Evolutionary conservation across 495 filamentous ascomycete genomes (phyloP).

Genomic region (Astrocystis sublimbata): DNA sequence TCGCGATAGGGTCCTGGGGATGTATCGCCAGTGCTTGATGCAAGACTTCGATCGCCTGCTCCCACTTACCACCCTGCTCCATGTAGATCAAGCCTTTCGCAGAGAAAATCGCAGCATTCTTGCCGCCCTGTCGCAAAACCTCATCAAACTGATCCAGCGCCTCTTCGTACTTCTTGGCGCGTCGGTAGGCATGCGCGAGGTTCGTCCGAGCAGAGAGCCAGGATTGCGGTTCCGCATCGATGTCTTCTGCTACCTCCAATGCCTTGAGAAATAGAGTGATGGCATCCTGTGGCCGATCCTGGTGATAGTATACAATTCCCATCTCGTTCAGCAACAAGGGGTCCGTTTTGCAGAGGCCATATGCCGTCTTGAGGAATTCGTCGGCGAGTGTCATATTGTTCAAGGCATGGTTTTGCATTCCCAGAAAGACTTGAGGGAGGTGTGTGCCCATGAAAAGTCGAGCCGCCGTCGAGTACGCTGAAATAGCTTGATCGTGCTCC

Average conservation of each 20-base stretch:
- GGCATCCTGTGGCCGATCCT: slow-evolving; percentile 73
- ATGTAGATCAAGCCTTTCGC: slow-evolving; percentile 75
- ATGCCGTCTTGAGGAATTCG: slow-evolving; percentile 89
- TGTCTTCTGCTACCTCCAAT: slow-evolving; percentile 72
- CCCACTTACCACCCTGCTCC: slow-evolving; percentile 60
- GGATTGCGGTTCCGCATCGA: slow-evolving; percentile 75
- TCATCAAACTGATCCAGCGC: slow-evolving; percentile 79
- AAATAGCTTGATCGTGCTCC: slow-evolving; percentile 97
- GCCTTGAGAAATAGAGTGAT: slow-evolving; percentile 72
- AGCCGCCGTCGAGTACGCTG: slow-evolving; percentile 94
- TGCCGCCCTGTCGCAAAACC: slow-evolving; percentile 74
- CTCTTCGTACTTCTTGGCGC: slow-evolving; percentile 65
- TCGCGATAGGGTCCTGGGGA: slow-evolving; percentile 71
- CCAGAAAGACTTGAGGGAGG: slow-evolving; percentile 91
- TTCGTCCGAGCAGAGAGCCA: slow-evolving; percentile 90
- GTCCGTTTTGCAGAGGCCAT: slow-evolving; percentile 72
- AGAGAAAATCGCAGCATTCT: slow-evolving; percentile 67
- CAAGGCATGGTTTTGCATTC: slow-evolving; percentile 96
- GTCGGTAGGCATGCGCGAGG: slow-evolving; percentile 81
- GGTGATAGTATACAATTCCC: slow-evolving; percentile 91
- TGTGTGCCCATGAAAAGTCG: slow-evolving; percentile 96
- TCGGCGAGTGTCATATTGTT: slow-evolving; percentile 95
- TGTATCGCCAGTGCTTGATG: slow-evolving; percentile 74
- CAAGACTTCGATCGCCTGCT: slow-evolving; percentile 65
- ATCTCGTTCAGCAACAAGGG: slow-evolving; percentile 94